These are phyloP conservation scores for Debaryomycetaceae sp. DNA, from an alignment of 1,139 yeast genomes.

Conservation along the genomic window DNA sequence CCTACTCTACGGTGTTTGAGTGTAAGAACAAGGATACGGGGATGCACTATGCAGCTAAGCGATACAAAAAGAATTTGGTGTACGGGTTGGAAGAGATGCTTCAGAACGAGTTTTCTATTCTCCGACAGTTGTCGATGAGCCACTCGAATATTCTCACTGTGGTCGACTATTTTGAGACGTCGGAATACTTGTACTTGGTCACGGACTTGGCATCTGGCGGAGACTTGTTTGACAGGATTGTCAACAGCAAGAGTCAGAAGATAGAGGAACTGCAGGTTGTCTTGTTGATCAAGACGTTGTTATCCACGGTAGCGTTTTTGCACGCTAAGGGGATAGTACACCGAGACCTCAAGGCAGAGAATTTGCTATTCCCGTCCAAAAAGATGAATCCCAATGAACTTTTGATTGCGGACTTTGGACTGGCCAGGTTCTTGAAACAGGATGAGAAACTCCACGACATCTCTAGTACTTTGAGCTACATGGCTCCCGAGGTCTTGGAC, in stretches of 20 bases:
- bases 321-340: constrained; percentile 36
- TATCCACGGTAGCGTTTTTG: constrained; percentile 27
- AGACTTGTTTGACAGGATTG: constrained; percentile 63
- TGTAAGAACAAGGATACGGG: constrained; percentile 32
- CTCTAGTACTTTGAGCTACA: constrained; percentile 71
- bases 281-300: constrained; percentile 29
- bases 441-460: constrained; percentile 25
- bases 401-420: constrained; percentile 72
- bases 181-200: constrained; percentile 53
- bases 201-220: constrained; percentile 70
- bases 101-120: constrained; percentile 54
- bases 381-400: constrained; percentile 33
- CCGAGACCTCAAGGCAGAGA: constrained; percentile 42
- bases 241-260: constrained; percentile 26
- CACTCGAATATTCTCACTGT: constrained; percentile 55
- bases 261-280: constrained; percentile 49
- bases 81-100: constrained; percentile 37
- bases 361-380: constrained; percentile 27
- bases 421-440: constrained; percentile 36
- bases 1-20: constrained; percentile 37
- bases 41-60: constrained; percentile 37
- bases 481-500: constrained; percentile 66
- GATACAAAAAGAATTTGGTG: constrained; percentile 29
- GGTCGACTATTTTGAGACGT: constrained; percentile 69
- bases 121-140: constrained; percentile 43